A percentile compares a stretch with the other conserved stretches of the same genome.
These are phyloP conservation scores for Mrakiaceae sp. DNA, from an alignment of 1,284 basidiomycete genomes.

Conservation along the genomic window DNA sequence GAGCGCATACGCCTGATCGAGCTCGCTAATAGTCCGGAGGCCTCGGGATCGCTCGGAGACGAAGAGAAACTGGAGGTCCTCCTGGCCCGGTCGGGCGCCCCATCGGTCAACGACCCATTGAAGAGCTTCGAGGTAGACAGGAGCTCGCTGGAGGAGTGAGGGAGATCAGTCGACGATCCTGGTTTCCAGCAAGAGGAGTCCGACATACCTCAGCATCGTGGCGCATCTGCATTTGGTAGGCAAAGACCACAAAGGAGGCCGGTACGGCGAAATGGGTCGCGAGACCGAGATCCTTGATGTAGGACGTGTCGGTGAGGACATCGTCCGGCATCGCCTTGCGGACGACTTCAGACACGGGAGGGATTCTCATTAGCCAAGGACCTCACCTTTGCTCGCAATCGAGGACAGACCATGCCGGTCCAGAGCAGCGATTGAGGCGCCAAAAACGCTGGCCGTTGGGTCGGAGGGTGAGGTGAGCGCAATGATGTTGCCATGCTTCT, in stretches of 20 bases:
- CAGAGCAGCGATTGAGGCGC: neutral
- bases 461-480: neutral
- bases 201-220: neutral
- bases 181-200: neutral
- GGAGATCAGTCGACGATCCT: neutral
- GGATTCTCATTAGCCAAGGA: neutral
- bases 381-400: no score
- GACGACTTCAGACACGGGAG: neutral
- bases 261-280: neutral
- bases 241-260: neutral
- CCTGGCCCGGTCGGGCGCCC: neutral
- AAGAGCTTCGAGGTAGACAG: constrained; percentile 12
- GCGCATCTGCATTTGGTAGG: constrained; percentile 9
- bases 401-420: neutral
- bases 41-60: constrained; percentile 10
- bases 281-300: constrained; percentile 7
- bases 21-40: neutral
- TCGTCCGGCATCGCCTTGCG: neutral
- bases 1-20: constrained; percentile 8
- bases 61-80: constrained; percentile 9
- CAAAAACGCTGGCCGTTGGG: neutral
- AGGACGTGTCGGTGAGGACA: neutral
- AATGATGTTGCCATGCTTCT: neutral
- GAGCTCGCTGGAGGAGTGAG: neutral
- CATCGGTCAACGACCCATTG: neutral